A percentile compares a stretch with the other conserved stretches of the same genome.
Conservation (phyloP, 148 eudicot species). For the Rhododendron ovatum region DNA sequence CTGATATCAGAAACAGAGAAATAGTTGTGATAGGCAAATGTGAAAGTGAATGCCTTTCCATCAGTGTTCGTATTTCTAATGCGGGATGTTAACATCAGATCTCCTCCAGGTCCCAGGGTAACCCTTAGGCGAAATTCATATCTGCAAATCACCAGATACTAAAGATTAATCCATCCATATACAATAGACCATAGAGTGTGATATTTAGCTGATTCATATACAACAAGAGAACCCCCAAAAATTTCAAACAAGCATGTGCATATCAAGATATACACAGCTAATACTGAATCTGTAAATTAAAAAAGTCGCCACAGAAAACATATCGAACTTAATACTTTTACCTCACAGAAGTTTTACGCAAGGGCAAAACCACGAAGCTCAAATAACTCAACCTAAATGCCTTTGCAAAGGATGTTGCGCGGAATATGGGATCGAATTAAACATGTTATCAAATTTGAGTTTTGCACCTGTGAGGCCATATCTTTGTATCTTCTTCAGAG, state of each 20-base stretch:
- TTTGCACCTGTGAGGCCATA: conserved; percentile 72
- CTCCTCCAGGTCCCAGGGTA: conserved; percentile 72
- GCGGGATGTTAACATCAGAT: conserved; percentile 78
- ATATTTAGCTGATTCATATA: not conserved
- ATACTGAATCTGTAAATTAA: not conserved
- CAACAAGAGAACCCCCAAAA: not conserved
- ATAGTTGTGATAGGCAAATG: conserved; percentile 83
- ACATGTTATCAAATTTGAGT: not conserved
- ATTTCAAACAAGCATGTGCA: not conserved
- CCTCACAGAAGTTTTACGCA: not conserved
- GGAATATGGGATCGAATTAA: conserved; percentile 4
- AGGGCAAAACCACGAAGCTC: not conserved
- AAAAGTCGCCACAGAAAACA: not conserved
- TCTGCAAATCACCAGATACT: conserved; percentile 24
- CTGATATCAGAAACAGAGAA: conserved; percentile 85
- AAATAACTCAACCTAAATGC: conserved; percentile 1
- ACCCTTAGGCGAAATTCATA: conserved; percentile 77
- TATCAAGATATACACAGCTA: not conserved
- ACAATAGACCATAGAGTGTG: not conserved
- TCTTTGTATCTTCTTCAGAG: conserved; percentile 57
- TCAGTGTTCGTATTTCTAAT: conserved; percentile 68
- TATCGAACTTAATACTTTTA: not conserved
- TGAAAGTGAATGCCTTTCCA: conserved; percentile 69
- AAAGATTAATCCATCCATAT: not conserved
- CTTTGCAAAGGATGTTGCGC: not conserved